These are phyloP conservation scores for Ottelia alismoides DNA, from an alignment of 106 monocot genomes.

Conservation along the genomic window DNA sequence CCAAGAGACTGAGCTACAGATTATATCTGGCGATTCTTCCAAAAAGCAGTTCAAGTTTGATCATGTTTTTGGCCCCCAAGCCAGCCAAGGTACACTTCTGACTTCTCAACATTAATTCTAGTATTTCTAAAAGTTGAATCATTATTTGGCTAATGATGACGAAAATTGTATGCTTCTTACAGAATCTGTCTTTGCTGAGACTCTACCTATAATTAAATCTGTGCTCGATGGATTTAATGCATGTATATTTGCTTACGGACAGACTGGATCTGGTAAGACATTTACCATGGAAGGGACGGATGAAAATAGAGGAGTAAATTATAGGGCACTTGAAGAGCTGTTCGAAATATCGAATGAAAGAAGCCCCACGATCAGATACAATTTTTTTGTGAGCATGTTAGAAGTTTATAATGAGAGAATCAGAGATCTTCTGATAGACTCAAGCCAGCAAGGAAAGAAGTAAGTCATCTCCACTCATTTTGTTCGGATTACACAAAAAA, in stretches of 20 bases:
- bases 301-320: conserved; percentile 84
- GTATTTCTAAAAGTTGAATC: too few relatives aligned
- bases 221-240: conserved; percentile 87
- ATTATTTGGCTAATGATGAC: too few relatives aligned
- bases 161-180: conserved; percentile 13
- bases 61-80: conserved; percentile 70
- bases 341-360: conserved; percentile 47
- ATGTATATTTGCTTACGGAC: conserved; percentile 95
- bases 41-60: conserved; percentile 85
- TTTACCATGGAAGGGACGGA: conserved; percentile 97
- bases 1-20: conserved; percentile 60
- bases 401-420: conserved; percentile 96
- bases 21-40: conserved; percentile 42
- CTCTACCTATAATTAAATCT: conserved; percentile 64
- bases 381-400: conserved; percentile 76
- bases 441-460: conserved; percentile 43
- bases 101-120: too few relatives aligned
- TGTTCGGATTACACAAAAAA: too few relatives aligned
- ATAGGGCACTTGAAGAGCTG: conserved; percentile 75
- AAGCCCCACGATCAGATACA: conserved; percentile 27
- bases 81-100: conserved; percentile 54
- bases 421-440: conserved; percentile 63
- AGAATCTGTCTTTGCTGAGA: conserved; percentile 79
- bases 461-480: too few relatives aligned
- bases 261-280: conserved; percentile 96